Conservation (phyloP, 352 stramenopile genomes). For the Globisporangium paroecandrum region DNA sequence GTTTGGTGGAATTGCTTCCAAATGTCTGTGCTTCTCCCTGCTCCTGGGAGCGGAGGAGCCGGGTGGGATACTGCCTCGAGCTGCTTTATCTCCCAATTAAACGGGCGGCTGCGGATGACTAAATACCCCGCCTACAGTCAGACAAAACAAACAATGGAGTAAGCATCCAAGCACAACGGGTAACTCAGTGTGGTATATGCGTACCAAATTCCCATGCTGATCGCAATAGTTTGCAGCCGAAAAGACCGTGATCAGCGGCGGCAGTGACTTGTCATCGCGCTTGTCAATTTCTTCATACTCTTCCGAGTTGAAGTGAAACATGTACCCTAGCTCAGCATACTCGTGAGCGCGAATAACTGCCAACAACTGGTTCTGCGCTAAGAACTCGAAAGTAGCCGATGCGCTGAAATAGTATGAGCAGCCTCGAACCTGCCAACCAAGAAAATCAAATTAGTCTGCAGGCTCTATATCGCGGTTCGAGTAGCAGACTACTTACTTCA, state of each 20-base stretch:
- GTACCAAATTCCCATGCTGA: conserved; percentile 63
- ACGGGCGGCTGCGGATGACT: conserved; percentile 39
- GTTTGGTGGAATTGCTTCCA: conserved; percentile 71
- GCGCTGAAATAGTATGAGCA: conserved; percentile 90
- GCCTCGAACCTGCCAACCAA: conserved; percentile 45
- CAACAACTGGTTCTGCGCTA: conserved; percentile 59
- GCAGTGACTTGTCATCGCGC: conserved; percentile 40
- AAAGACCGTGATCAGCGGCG: conserved; percentile 93
- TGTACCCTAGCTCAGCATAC: conserved; percentile 66
- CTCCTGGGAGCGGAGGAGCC: conserved; percentile 40
- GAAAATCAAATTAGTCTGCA: neutral
- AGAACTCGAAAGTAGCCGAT: conserved; percentile 62
- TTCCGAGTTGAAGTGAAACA: conserved; percentile 54
- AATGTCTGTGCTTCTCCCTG: conserved; percentile 57
- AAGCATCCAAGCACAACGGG: neutral
- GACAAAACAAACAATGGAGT: neutral
- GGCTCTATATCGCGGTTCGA: neutral
- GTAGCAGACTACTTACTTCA: conserved; percentile 13
- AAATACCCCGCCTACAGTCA: conserved; percentile 50
- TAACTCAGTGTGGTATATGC: neutral
- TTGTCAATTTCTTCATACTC: conserved; percentile 45
- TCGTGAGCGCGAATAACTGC: conserved; percentile 82
- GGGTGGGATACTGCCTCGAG: conserved; percentile 46
- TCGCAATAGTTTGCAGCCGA: conserved; percentile 96
- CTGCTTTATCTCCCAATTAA: conserved; percentile 55